Base-by-base conservation (phyloP, 2,329 filamentous ascomycete genomes). In the Colletotrichum godetiae region DNA sequence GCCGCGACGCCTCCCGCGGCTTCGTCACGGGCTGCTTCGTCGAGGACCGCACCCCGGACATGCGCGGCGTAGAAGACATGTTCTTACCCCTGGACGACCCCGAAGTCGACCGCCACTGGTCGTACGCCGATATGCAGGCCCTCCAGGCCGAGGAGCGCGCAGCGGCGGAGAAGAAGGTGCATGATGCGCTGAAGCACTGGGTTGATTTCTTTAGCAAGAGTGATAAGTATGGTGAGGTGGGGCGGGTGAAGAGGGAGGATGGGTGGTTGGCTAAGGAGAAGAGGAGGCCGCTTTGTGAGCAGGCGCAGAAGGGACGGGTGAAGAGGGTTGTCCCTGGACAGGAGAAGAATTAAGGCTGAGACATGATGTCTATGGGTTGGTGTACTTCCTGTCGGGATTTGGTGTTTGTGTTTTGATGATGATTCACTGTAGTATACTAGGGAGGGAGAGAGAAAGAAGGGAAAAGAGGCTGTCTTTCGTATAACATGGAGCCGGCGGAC, bases 21-120 rank as follows among this genome's bases (percentile, higher is more conserved):
- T 99, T 95, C 82, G 92, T 99, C 11, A 98, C 97, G 2, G 95
- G 94, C 22, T 99, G 97, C 83, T 99, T 99, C 85, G 86, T 90
- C 52, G 92, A 95, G 75, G 97, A 99, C 86, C 87, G 92, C 37
- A 97, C 92, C 2, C 88, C 93, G 4, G 97, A 99, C 84, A 85
- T 98, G 81, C 90, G 94, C 74, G 97, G 97, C 58, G 92, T 94
- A 5, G 97, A 98, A 84, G 89, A 92, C 75, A 97, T 97, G 90
- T 98, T 91, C 83, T 81, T 96, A 10, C 91, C 91, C 1, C 77
- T 90, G 42, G 90, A 92, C 80, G 87, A 92, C 78, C 85, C 88
- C 0, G 86, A 87, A 68, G 88, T 93, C 31, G 93, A 95, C 81
- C 78, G 80, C 46, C 82, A 88, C 78, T 92, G 86, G 84, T 84